A percentile compares a stretch with the other conserved stretches of the same genome.
Conservation (phyloP, 116 monocot genomes). For the Papilionanthe hybrid region DNA sequence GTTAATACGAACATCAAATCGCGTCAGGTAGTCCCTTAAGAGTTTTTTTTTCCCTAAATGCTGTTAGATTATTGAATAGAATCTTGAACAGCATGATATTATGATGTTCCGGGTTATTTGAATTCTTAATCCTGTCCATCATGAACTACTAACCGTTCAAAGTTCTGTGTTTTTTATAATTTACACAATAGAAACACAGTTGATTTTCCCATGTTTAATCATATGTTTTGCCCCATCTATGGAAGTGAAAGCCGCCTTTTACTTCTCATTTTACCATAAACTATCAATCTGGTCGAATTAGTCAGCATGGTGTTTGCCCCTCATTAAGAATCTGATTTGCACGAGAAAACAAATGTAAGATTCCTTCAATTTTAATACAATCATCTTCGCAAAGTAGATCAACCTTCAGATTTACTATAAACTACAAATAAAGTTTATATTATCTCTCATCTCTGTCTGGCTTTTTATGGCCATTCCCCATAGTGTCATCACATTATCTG, state of each 20-base stretch:
- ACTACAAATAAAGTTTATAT: background rate
- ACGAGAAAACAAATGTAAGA: background rate
- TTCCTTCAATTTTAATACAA: background rate
- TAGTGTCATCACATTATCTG: background rate
- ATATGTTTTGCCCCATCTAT: background rate
- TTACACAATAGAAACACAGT: background rate
- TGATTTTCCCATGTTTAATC: background rate
- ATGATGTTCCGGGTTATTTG: background rate
- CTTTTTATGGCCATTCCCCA: background rate
- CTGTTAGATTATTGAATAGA: background rate
- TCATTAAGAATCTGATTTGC: background rate
- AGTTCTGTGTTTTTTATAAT: background rate
- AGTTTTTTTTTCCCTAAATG: background rate
- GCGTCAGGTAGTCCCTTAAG: background rate
- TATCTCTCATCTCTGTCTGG: background rate
- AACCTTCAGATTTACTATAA: background rate
- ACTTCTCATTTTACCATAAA: background rate
- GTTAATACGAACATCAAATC: constrained; percentile 6
- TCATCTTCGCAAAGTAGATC: background rate
- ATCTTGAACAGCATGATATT: background rate
- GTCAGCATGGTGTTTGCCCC: background rate
- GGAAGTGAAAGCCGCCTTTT: background rate
- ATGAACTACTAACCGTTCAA: background rate
- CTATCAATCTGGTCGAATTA: background rate
- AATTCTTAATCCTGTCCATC: background rate